Evolutionary conservation across 2,329 filamentous ascomycete species (phyloP), one percentile per base, ranked within the genome.

Genomic region (Elsinoe arachidis): DNA sequence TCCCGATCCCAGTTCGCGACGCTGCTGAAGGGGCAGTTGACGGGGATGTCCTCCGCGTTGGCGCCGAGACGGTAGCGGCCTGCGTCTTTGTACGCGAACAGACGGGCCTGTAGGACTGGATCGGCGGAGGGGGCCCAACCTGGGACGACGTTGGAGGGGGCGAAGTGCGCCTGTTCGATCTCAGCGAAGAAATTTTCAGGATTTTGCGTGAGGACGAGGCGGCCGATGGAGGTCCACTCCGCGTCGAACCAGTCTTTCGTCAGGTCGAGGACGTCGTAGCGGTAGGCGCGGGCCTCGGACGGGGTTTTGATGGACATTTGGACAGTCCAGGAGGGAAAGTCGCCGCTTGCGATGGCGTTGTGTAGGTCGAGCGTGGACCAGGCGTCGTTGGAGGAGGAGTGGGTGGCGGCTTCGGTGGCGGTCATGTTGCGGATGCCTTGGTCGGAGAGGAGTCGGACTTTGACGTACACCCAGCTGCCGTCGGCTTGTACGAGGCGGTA

Each of bases 131-230:
- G 78, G 55, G 79, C 82, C 47, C 84, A 75, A 1, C 85, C 85
- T 0, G 83, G 83, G 0, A 86, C 81, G 67, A 87, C 72, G 59
- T 80, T 82, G 0, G 79, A 80, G 0, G 85, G 84, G 0, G 80
- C 82, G 64, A 87, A 88, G 0, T 82, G 80, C 0, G 81, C 79
- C 69, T 87, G 83, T 68, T 88, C 84, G 47, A 86, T 80, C 65
- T 89, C 85, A 47, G 79, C 76, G 64, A 87, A 86, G 73, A 86
- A 87, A 70, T 88, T 87, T 56, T 79, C 70, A 1, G 78, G 74
- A 34, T 53, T 53, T 66, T 67, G 62, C 52, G 44, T 59, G 17
- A 55, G 33, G 17, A 54, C 39, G 2, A 55, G n/a, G 1, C 15
- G 9, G 6, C 53, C 53, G 19, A 55, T 26, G 21, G 19, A 63